phyloP scores from a whole-genome alignment of 768 basidiomycete species.

The Tricholomella constricta region DNA sequence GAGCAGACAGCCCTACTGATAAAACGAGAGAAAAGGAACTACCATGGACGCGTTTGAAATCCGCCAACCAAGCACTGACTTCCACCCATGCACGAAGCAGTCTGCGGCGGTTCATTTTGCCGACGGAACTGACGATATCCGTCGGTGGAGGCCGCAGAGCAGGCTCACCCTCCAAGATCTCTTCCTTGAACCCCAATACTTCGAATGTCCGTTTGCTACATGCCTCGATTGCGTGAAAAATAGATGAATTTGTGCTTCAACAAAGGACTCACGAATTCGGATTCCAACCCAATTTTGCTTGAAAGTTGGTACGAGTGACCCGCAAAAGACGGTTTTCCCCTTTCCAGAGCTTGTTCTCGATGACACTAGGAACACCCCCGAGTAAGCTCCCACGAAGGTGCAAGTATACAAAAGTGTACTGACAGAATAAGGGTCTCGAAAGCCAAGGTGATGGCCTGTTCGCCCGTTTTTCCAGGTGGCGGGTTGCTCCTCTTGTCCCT shows the following conservation, averaged over 20 bases:
- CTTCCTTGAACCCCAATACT: conserved; percentile 43
- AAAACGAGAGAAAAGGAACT: conserved; percentile 12
- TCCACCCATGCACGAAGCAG: conserved; percentile 85
- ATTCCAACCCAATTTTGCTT: conserved; percentile 12
- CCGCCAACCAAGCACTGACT: conserved; percentile 62
- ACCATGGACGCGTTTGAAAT: conserved; percentile 56
- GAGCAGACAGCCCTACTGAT: conserved; percentile 5
- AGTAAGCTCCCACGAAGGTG: conserved; percentile 7
- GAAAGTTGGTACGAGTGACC: conserved; percentile 28
- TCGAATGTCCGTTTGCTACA: conserved; percentile 48
- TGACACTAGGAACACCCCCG: conserved; percentile 48
- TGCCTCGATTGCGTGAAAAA: neutral
- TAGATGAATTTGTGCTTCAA: conserved; percentile 30
- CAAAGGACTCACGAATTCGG: conserved; percentile 27
- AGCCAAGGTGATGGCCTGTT: conserved; percentile 54
- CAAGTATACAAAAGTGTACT: conserved; percentile 24
- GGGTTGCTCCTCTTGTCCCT: conserved; percentile 66
- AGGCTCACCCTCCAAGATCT: conserved; percentile 38
- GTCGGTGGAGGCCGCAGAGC: conserved; percentile 58
- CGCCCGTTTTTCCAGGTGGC: conserved; percentile 50
- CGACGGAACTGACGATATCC: conserved; percentile 45
- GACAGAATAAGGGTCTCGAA: conserved; percentile 72
- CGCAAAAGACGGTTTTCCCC: conserved; percentile 62
- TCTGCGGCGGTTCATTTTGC: conserved; percentile 55
- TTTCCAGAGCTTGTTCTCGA: conserved; percentile 78